Base-by-base conservation (phyloP, 331 rosid genomes). In the Acacia pycnantha region DNA sequence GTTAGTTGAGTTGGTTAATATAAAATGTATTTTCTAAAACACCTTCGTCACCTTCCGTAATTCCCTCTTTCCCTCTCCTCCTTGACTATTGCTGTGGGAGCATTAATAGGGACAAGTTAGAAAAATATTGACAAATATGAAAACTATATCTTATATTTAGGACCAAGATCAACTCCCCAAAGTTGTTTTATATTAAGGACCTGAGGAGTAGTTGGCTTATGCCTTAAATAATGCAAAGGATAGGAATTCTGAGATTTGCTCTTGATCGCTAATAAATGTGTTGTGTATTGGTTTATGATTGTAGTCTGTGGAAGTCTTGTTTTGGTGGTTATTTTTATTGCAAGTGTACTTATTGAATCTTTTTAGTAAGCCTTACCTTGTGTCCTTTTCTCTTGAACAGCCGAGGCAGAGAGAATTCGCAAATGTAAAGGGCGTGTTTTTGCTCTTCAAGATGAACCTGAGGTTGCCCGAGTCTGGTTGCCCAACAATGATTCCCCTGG, bases 371-470 rank as follows among this genome's bases (percentile, higher is more conserved):
- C 14, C 48, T 76, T 16, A 24, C 18, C 37, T 76, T 3, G 41
- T 5, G 46, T 58, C 40, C 69, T 27, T 76, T 40, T 41, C 79
- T 76, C 70, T 21, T 76, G 0, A 24, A 51, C 93, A 96, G 99
- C 94, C 3, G 99, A 96, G 91, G 97, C 91, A 68, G 99, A 92
- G 88, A 87, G 99, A 89, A 96, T 96, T 58, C 97, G 85, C 14
- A 96, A 84, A 78, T 96, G 94, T 80, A 91, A 64, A 86, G 99
- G 99, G 62, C 98, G 99, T 6, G 98, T 96, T 41, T 96, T 96
- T 86, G 91, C 99, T 71, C 99, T 96, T 77, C 97, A 86, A 26
- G 99, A 96, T 74, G 99, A 96, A 83, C 99, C 99, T 19, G 99
- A 94, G 87, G 99, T 96, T 79, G 81, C 93, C 77, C 89, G 99